Base-by-base conservation (phyloP, 176 grass and related monocot genomes). In the Echinochloa phyllopogon region DNA sequence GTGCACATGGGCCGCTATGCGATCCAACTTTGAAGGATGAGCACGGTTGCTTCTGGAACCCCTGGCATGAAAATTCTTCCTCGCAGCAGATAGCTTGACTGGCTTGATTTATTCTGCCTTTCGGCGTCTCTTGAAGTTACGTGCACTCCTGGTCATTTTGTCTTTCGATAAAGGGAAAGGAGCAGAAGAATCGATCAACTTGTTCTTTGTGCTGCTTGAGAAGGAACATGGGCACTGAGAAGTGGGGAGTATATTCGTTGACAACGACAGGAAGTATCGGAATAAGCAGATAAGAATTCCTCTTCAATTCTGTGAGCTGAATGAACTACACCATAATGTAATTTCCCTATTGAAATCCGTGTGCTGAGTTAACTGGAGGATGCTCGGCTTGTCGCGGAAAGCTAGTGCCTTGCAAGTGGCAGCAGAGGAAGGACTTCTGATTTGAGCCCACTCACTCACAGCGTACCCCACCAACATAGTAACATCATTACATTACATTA, bases 271-370 rank as follows among this genome's bases (percentile, higher is more conserved):
- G 12, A 72, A 82, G 72, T 10, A 21, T 7, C 76, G 24, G 39
- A 40, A n/a, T 29, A 33, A 33, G 29, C 29, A 37, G 63, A 38
- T 43, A 59, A 29, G 23, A 45, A 50, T 42, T 85, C 20, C 40
- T 71, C 59, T 71, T 18, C 40, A 86, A 59, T 50, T 69, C 10
- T 33, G 29, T 15, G 72, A 58, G 49, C 57, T 43, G 7, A 79
- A 83, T 39, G 59, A 56, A 66, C 13, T 18, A 20, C 20, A 56
- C 52, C 61, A 69, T 10, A 41, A 41, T 55, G 6, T 2, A 7
- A 21, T 57, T 82, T 55, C 16, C 13, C 49, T 21, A 59, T 84
- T 49, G 29, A 60, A 85, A 80, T 41, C 69, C 10, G 48, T 50
- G 41, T 51, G 82, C 66, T 60, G 21, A 69, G 48, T 3, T 55